Evolutionary conservation across 768 basidiomycete species (phyloP).

Genomic region (Lactarius akahatsu): DNA sequence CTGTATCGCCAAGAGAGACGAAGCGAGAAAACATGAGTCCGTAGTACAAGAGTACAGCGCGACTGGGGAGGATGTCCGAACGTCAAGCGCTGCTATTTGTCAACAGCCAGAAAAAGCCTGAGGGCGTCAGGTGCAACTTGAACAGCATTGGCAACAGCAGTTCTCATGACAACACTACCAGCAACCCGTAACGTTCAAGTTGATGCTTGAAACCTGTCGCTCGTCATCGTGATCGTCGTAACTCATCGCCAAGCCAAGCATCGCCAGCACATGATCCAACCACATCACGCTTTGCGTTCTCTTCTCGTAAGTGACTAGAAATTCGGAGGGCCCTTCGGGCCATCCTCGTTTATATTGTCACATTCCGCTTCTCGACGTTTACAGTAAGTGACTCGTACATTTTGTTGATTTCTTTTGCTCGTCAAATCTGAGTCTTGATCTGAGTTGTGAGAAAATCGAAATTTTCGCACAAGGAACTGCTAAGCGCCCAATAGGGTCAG

Average conservation of each 20-base stretch:
- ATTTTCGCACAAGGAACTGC: too few relatives aligned
- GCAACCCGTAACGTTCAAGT: too few relatives aligned
- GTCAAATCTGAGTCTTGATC: too few relatives aligned
- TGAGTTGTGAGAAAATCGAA: too few relatives aligned
- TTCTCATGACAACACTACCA: background rate
- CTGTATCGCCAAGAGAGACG: background rate
- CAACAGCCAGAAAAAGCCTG: background rate
- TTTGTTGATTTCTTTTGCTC: too few relatives aligned
- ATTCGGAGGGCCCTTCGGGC: too few relatives aligned
- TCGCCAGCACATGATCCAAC: background rate
- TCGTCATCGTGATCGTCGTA: background rate
- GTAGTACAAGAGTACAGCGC: background rate
- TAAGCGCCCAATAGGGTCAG: too few relatives aligned
- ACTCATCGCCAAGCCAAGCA: background rate
- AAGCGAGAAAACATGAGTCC: background rate
- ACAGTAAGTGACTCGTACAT: too few relatives aligned
- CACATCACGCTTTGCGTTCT: background rate
- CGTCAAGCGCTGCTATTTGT: background rate
- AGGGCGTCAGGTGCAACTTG: background rate
- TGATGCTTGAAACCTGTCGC: background rate
- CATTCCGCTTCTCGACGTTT: too few relatives aligned
- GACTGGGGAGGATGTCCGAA: background rate
- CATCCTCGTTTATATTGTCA: too few relatives aligned
- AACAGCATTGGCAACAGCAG: background rate
- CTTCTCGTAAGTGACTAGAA: too few relatives aligned